Evolutionary conservation across 2,329 filamentous ascomycete species (phyloP), one percentile per base, ranked within the genome.

Genomic region (Nemania diffusa): DNA sequence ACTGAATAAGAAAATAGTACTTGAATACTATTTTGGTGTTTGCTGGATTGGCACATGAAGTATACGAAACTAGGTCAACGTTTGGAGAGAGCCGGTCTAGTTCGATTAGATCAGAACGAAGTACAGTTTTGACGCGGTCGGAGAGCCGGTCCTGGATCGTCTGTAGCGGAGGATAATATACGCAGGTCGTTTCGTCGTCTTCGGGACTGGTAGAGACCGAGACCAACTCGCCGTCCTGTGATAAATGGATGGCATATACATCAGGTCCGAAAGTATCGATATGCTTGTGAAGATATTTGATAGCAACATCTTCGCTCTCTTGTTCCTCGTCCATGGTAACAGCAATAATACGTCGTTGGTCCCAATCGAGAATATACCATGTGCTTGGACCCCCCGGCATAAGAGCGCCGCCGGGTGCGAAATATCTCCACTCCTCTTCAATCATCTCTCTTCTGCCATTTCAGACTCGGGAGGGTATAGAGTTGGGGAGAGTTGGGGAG

Each of bases 321-420:
- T 59, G 57, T 51, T 51, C 57, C 27, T 59, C 57, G 44, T 59
- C 57, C 44, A 59, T 59, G 4, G 57, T 59, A 20, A 59, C 57
- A 40, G 57, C 29, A 40, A 59, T 59, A 48, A 59, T 40, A 51
- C 57, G 57, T 59, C 57, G 57, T 59, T 59, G 57, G 13, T 59
- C 57, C 57, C 29, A 59, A 46, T 51, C 57, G 8, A 59, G 44
- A 48, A 51, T 51, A 51, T 59, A 5, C 57, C 57, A 59, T 40
- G 29, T 51, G 44, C 57, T 59, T 51, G 57, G 57, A 7, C 57
- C 57, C 2, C 57, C 44, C 7, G 57, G 57, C 29, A 17, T 51
- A 24, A 59, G 5, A 51, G 20, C 29, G 1, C 57, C 57, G 26
- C 44, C 27, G 2, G 57, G 44, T 24, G 57, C 27, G 29, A 50